A percentile compares a stretch with the other conserved stretches of the same genome.
phyloP scores from a whole-genome alignment of 2,329 filamentous ascomycete species.

The Trichoderma sp. region DNA sequence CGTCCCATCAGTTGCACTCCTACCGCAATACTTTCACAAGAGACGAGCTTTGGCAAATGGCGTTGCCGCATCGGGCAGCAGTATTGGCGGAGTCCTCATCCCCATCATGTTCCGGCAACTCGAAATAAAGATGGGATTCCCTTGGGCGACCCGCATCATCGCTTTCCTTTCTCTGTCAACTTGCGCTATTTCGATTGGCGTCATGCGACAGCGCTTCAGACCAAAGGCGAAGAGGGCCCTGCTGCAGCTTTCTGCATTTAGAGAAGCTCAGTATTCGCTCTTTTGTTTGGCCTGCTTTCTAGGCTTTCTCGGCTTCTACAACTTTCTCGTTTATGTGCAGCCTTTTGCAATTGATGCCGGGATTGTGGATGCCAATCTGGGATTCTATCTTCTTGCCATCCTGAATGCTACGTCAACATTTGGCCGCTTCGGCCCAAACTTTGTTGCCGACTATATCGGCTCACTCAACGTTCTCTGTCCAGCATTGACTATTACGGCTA shows the following conservation, averaged over 20 bases:
- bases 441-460: conserved; percentile 40
- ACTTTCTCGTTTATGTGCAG: conserved; percentile 43
- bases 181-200: conserved; percentile 40
- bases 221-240: conserved; percentile 29
- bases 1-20: conserved; percentile 39
- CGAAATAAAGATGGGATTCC: conserved; percentile 31
- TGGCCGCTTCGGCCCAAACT: conserved; percentile 48
- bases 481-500: background rate
- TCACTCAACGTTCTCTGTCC: conserved; percentile 40
- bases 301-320: conserved; percentile 44
- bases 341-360: conserved; percentile 25
- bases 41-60: conserved; percentile 37
- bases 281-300: conserved; percentile 32
- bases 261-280: conserved; percentile 22
- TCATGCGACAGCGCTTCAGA: conserved; percentile 43
- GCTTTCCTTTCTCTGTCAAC: conserved; percentile 38
- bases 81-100: conserved; percentile 39
- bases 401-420: conserved; percentile 51
- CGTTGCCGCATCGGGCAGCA: conserved; percentile 37
- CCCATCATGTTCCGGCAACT: conserved; percentile 35
- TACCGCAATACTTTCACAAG: conserved; percentile 39
- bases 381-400: conserved; percentile 48
- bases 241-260: conserved; percentile 31
- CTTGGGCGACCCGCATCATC: conserved; percentile 35
- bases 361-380: conserved; percentile 37